Conservation (phyloP, 805 yeast genomes). For the Zygosaccharomyces rouxii region DNA sequence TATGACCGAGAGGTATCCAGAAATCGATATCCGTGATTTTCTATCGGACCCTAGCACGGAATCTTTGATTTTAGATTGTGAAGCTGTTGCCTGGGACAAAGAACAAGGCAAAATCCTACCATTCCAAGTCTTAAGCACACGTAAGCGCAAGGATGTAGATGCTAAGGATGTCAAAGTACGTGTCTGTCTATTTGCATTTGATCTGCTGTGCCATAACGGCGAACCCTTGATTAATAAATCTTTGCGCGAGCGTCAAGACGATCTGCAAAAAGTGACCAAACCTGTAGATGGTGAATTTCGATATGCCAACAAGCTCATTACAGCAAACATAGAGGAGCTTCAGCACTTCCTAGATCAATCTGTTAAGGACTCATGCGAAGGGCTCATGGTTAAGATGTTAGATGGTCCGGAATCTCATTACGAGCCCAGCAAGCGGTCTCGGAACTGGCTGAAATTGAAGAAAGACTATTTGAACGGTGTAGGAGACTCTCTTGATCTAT, state of each 20-base stretch:
- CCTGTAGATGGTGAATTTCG: constrained; percentile 72
- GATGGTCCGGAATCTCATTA: constrained; percentile 77
- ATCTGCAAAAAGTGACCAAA: constrained; percentile 52
- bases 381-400: constrained; percentile 88
- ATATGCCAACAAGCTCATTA: constrained; percentile 70
- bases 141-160: constrained; percentile 91
- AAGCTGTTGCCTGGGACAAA: constrained; percentile 96
- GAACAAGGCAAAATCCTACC: constrained; percentile 77
- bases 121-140: constrained; percentile 85
- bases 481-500: constrained; percentile 92
- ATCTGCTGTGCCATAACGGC: constrained; percentile 70
- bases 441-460: constrained; percentile 93
- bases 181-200: constrained; percentile 91
- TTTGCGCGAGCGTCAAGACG: constrained; percentile 62
- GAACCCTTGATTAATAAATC: constrained; percentile 64
- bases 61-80: constrained; percentile 84
- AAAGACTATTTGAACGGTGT: constrained; percentile 93
- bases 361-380: constrained; percentile 87
- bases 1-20: constrained; percentile 95
- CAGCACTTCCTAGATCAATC: constrained; percentile 84
- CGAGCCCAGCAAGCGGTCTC: constrained; percentile 91
- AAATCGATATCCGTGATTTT: constrained; percentile 66
- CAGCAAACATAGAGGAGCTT: constrained; percentile 67
- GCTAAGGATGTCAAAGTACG: constrained; percentile 83
- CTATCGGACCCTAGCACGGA: constrained; percentile 39